Evolutionary conservation across 2,329 filamentous ascomycete genomes (phyloP).

Genomic region (Cladophialophora exuberans): DNA sequence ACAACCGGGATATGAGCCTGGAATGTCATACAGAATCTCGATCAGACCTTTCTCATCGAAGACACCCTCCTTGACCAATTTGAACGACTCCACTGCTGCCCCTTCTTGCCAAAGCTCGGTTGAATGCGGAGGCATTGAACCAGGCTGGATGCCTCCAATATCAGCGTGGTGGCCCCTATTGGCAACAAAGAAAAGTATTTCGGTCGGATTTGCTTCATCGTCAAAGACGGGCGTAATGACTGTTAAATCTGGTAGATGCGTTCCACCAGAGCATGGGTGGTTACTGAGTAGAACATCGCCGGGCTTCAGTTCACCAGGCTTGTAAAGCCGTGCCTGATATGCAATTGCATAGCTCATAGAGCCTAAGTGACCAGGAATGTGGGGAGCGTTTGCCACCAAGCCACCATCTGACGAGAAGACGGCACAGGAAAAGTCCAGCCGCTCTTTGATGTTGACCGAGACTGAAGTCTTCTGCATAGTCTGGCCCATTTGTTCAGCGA

Average conservation of each 20-base stretch:
- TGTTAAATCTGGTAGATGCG: constrained; percentile 81
- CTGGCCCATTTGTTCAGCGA: constrained; percentile 63
- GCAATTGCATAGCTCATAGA: constrained; percentile 77
- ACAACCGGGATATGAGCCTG: constrained; percentile 74
- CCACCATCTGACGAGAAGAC: constrained; percentile 73
- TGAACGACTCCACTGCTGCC: constrained; percentile 64
- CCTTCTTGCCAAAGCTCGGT: constrained; percentile 68
- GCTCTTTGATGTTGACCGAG: constrained; percentile 75
- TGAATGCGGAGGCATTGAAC: constrained; percentile 81
- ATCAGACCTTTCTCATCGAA: constrained; percentile 79
- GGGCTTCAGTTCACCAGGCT: constrained; percentile 73
- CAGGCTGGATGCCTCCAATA: constrained; percentile 80
- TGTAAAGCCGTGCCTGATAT: constrained; percentile 78
- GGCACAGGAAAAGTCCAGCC: constrained; percentile 76
- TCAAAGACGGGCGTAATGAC: constrained; percentile 80
- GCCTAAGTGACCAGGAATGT: constrained; percentile 76
- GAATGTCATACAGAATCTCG: constrained; percentile 72
- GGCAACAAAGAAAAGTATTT: constrained; percentile 81
- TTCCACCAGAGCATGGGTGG: constrained; percentile 81
- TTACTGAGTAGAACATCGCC: constrained; percentile 84
- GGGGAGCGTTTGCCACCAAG: constrained; percentile 75
- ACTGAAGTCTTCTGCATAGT: constrained; percentile 60
- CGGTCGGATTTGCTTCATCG: too few species aligned
- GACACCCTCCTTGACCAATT: constrained; percentile 53
- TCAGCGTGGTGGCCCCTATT: constrained; percentile 81